Evolutionary conservation across 2,329 filamentous ascomycete genomes (phyloP), one percentile per base, ranked within the genome.

Genomic region (Botrytis fabae): DNA sequence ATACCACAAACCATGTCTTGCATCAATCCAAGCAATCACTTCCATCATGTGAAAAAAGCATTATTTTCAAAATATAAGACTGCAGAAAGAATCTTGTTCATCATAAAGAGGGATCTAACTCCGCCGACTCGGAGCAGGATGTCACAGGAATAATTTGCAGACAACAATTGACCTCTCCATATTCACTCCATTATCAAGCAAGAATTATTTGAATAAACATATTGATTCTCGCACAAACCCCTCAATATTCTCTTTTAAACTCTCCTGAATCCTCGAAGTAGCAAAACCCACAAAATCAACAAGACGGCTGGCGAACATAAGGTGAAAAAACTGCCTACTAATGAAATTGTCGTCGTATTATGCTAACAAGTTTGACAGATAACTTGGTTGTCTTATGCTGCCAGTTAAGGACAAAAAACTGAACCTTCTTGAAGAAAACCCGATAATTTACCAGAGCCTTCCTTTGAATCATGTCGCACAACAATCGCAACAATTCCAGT

Each of bases 121-220:
- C 4, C 2, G 5, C 35, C 4, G n/a, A 51, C 14, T 5, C 7
- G 2, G 12, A 14, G 28, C 9, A 8, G 5, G 5, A 68, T 5
- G 42, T 42, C 18, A n/a, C 9, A 57, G 7, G 14, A 18, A 0
- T 28, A 4, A 18, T 14, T 28, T 18, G 7, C 6, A 2, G 14
- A 32, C n/a, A 35, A 57, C 4, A 28, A 8, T 28, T 4, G 14
- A 40, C 46, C 20, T 14, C 32, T 9, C 28, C 28, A 57, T 14
- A 68, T 68, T 68, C 64, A 68, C 64, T 54, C 6, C 64, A 40
- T 42, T 5, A 28, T 14, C 35, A 68, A 57, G 35, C 46, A 25
- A 54, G 14, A 20, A 20, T 32, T 4, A 18, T 32, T 28, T 20
- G 25, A 57, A 40, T n/a, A 28, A 28, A 12, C 14, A 28, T 2